Evolutionary conservation across 2,329 filamentous ascomycete species (phyloP).

Genomic region (Xylariaceae sp.): DNA sequence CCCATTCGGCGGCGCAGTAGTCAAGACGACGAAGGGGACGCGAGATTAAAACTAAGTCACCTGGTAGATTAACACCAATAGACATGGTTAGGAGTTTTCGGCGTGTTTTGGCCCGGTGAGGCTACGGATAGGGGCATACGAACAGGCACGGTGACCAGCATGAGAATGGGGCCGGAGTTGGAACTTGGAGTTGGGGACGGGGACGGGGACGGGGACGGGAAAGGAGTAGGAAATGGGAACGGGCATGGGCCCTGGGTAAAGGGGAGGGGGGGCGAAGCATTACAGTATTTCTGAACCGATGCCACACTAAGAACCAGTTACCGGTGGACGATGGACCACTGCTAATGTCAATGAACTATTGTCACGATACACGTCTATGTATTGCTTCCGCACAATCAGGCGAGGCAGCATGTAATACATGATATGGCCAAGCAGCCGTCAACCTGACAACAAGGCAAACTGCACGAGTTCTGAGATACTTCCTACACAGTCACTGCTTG

Average conservation of each 20-base stretch:
- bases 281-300: too few relatives aligned
- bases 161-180: slow-evolving; percentile 5
- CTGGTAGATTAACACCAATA: slow-evolving; percentile 12
- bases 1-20: slow-evolving; percentile 4
- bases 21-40: slow-evolving; percentile 12
- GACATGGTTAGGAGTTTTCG: slow-evolving; percentile 2
- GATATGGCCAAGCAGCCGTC: not conserved
- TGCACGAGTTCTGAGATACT: not conserved
- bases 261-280: not conserved
- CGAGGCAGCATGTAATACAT: not conserved
- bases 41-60: slow-evolving; percentile 18
- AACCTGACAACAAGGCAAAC: not conserved
- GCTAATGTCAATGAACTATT: not conserved
- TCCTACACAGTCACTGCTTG: too few relatives aligned
- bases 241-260: not conserved
- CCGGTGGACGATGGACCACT: not conserved
- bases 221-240: not conserved
- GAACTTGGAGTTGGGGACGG: not conserved
- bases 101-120: not conserved
- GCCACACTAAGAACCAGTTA: not conserved
- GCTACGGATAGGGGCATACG: not conserved
- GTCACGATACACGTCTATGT: not conserved
- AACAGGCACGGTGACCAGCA: not conserved
- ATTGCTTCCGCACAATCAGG: not conserved
- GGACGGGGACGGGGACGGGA: not conserved